Conservation (phyloP, 805 yeast species). For the Zygosaccharomyces lentus region DNA sequence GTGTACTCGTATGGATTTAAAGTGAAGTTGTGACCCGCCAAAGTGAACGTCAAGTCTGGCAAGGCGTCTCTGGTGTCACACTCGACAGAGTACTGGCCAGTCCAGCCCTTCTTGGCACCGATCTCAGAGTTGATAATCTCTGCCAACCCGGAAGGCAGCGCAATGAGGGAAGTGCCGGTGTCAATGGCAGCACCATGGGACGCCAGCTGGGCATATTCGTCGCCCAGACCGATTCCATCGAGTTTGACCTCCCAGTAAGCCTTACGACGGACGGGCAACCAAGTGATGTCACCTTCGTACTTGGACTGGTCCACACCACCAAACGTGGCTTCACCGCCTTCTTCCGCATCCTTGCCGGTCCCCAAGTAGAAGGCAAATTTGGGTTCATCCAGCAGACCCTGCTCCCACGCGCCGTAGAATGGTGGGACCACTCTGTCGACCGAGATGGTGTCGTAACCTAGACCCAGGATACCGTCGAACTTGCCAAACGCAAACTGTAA, state of each 20-base stretch:
- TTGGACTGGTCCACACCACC: conserved; percentile 85
- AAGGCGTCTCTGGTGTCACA: conserved; percentile 78
- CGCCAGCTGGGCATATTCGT: conserved; percentile 78
- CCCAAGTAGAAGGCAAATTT: conserved; percentile 91
- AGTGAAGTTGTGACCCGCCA: conserved; percentile 88
- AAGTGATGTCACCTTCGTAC: conserved; percentile 78
- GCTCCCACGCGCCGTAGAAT: conserved; percentile 77
- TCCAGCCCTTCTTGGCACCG: conserved; percentile 96
- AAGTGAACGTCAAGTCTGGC: conserved; percentile 89
- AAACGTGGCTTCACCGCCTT: conserved; percentile 90
- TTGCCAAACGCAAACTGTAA: conserved; percentile 97
- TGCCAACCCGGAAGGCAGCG: conserved; percentile 91
- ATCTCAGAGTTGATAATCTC: conserved; percentile 92
- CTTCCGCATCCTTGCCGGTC: conserved; percentile 62
- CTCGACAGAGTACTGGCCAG: conserved; percentile 92
- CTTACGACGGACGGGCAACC: conserved; percentile 98
- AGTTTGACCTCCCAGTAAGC: conserved; percentile 99
- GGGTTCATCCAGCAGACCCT: conserved; percentile 76
- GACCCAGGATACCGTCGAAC: conserved; percentile 95
- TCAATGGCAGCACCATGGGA: conserved; percentile 95
- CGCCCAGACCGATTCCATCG: conserved; percentile 87
- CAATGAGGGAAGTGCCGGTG: conserved; percentile 95
- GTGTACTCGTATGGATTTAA: conserved; percentile 88
- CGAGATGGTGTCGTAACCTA: conserved; percentile 88
- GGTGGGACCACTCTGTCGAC: conserved; percentile 92